Evolutionary conservation across 805 yeast species (phyloP).

Genomic region (Starmerella davenportii): DNA sequence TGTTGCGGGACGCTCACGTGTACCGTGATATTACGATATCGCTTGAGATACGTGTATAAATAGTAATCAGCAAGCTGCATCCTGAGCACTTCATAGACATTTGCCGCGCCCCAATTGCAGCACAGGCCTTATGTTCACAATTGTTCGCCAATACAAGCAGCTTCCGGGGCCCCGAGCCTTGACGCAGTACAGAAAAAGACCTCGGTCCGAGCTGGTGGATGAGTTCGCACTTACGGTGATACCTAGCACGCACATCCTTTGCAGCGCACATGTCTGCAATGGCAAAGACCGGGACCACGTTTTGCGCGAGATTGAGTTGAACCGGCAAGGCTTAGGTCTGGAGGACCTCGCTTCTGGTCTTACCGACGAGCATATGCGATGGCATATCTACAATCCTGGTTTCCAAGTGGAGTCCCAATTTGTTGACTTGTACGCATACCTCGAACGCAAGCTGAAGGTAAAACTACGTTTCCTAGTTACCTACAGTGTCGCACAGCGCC

Average conservation of each 20-base stretch:
- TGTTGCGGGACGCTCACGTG: too few species aligned
- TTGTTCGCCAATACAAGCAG: neutral
- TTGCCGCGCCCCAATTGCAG: neutral
- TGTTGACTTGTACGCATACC: conserved; percentile 1
- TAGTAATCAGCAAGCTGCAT: neutral
- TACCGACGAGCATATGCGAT: neutral
- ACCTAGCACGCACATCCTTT: neutral
- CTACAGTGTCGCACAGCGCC: neutral
- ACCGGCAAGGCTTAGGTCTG: neutral
- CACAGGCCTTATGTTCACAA: neutral
- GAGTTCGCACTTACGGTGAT: neutral
- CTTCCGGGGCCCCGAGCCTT: neutral
- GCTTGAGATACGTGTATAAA: neutral
- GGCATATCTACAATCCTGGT: conserved; percentile 2
- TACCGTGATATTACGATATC: neutral
- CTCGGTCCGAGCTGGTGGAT: neutral
- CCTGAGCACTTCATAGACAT: neutral
- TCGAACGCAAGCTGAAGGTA: neutral
- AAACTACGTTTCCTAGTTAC: conserved; percentile 1
- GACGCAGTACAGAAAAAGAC: neutral
- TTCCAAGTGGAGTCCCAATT: neutral
- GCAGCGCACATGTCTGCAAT: conserved; percentile 1
- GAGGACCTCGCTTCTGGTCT: neutral
- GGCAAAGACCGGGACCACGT: conserved; percentile 1
- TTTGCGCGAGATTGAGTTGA: neutral